Evolutionary conservation across 225 moss, liverwort and hornwort genomes (phyloP).

Genomic region (Pseudoscleropodium purum): DNA sequence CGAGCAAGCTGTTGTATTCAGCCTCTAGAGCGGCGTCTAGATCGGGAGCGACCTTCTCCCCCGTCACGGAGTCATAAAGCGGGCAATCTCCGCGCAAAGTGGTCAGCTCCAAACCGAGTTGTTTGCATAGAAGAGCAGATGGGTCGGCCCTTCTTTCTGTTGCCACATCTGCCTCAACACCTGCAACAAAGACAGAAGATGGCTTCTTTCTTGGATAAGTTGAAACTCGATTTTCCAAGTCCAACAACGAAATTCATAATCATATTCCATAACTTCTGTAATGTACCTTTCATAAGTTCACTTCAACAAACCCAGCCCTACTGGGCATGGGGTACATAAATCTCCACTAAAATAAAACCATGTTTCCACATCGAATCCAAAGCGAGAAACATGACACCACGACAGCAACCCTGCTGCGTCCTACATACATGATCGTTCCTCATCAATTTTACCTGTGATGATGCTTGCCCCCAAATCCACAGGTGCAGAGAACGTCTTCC

Average conservation of each 20-base stretch:
- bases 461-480: slow-evolving; percentile 71
- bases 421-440: not conserved
- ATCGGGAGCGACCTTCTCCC: slow-evolving; percentile 50
- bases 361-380: not conserved
- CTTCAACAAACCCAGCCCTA: not conserved
- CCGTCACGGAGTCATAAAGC: slow-evolving; percentile 56
- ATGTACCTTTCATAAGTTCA: not conserved
- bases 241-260: not conserved
- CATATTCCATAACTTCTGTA: not conserved
- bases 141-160: slow-evolving; percentile 61
- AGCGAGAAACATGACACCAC: not conserved
- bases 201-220: not conserved
- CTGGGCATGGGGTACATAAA: not conserved
- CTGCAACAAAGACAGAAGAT: slow-evolving; percentile 2
- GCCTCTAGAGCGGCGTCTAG: slow-evolving; percentile 58
- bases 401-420: not conserved
- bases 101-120: slow-evolving; percentile 51
- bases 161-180: slow-evolving; percentile 63
- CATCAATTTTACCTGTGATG: slow-evolving; percentile 31
- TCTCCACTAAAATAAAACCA: not conserved
- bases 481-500: slow-evolving; percentile 48
- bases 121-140: slow-evolving; percentile 60
- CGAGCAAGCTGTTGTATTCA: slow-evolving; percentile 59
- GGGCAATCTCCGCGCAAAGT: slow-evolving; percentile 64
- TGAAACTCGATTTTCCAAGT: not conserved